Conservation (phyloP, 768 basidiomycete species). For the Panaeolus cyanescens region DNA sequence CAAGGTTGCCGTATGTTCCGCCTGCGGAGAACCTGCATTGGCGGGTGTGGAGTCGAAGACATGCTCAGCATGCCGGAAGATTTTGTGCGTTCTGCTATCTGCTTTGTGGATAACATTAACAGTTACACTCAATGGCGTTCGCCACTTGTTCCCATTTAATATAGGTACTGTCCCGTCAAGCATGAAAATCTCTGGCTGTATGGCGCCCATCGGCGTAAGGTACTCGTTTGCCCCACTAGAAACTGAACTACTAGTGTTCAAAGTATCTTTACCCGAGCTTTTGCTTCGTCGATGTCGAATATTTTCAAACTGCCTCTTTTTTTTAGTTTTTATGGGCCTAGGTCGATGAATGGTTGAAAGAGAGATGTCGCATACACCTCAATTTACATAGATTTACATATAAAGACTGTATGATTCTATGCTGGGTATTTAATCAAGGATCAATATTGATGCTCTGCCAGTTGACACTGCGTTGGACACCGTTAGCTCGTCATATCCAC, state of each 20-base stretch:
- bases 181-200: no score
- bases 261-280: slow-evolving; percentile 21
- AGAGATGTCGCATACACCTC: no score
- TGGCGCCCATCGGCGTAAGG: slow-evolving; percentile 21
- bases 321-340: no score
- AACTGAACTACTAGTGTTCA: slow-evolving; percentile 25
- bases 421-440: no score
- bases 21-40: slow-evolving; percentile 29
- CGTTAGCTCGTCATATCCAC: slow-evolving; percentile 5
- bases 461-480: slow-evolving; percentile 16
- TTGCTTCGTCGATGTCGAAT: slow-evolving; percentile 25
- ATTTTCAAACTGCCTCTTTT: no score
- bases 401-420: no score
- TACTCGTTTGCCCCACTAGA: slow-evolving; percentile 27
- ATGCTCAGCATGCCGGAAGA: slow-evolving; percentile 26
- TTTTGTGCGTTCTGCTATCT: slow-evolving; percentile 23
- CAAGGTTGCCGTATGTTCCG: slow-evolving; percentile 23
- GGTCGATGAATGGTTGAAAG: no score
- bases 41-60: slow-evolving; percentile 21
- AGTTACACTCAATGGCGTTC: no score
- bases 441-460: slow-evolving; percentile 10
- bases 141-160: neutral
- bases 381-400: no score
- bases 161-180: slow-evolving; percentile 19
- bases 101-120: no score